Percentiles rank a stretch among this genome's conserved stretches.
Evolutionary conservation across 1,284 basidiomycete species (phyloP).

Genomic region (Pseudozyma sp.): DNA sequence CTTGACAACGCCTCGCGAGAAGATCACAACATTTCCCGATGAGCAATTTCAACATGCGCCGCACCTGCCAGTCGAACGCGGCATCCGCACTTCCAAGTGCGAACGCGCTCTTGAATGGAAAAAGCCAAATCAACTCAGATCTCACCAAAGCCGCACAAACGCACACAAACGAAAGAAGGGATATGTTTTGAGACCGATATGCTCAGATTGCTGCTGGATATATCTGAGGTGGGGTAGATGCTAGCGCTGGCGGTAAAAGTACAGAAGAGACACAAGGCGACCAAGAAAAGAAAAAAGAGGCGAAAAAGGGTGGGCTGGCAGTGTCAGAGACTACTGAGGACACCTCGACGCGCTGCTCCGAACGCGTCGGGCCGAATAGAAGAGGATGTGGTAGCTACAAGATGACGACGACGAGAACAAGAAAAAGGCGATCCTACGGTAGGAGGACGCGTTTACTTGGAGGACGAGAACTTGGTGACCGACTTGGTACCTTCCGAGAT

Average conservation of each 20-base stretch:
- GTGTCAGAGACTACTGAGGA: constrained; percentile 8
- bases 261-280: constrained; percentile 56
- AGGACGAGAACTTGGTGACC: constrained; percentile 73
- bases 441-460: constrained; percentile 42
- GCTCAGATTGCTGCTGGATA: constrained; percentile 61
- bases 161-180: constrained; percentile 3
- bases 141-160: neutral
- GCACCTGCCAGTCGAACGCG: neutral
- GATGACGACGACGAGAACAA: neutral
- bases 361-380: constrained; percentile 36
- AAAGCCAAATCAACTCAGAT: neutral
- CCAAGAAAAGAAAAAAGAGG: constrained; percentile 31
- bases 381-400: neutral
- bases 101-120: neutral
- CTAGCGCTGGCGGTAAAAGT: constrained; percentile 60
- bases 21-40: neutral
- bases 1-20: neutral
- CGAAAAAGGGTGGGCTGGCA: constrained; percentile 8
- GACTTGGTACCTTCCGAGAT: constrained; percentile 84
- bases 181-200: constrained; percentile 45
- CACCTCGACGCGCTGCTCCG: constrained; percentile 47
- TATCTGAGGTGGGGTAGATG: constrained; percentile 46
- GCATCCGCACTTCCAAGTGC: neutral
- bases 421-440: constrained; percentile 2
- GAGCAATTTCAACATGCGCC: too few species aligned